Evolutionary conservation across 2,329 filamentous ascomycete genomes (phyloP), one percentile per base, ranked within the genome.

Genomic region (Exophiala aquamarina): DNA sequence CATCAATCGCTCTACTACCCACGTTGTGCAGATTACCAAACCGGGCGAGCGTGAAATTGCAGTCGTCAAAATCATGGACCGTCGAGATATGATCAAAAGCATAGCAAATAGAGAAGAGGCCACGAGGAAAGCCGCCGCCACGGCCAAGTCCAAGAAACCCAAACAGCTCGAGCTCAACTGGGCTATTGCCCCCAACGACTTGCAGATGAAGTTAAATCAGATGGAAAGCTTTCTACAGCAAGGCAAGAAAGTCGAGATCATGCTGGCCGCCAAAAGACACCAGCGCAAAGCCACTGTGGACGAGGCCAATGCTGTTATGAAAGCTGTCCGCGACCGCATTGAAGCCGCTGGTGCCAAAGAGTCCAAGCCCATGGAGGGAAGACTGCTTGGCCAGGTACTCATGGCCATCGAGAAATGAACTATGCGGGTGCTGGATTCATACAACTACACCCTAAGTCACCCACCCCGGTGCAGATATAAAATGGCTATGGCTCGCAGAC

Each of bases 151-250:
- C 57, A 59, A 58, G 61, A 65, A 61, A 58, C 63, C 67, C 13
- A 96, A 96, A 71, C 84, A 85, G 63, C 67, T 96, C n/a, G 91
- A 96, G 70, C 59, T 97, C 59, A 92, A 89, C 66, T 97, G 91
- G 91, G 83, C 85, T 26, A 94, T 95, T 61, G 83, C 83, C 51
- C 63, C 68, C 10, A 79, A 92, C 63, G 91, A 96, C 70, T 66
- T 95, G 42, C 70, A 70, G n/a, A 84, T 87, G 64, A 80, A 84
- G 62, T 64, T 93, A 65, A 78, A 78, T 61, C 81, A 82, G 69
- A 65, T 92, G 60, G 69, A 69, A 52, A 75, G 71, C 44, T 95
- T 95, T 63, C 63, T 96, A 63, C 71, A 65, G 7, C 88, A 89
- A 65, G 90, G 90, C 1, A 77, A 79, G 63, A 82, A 77, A 63